Evolutionary conservation across 441 rosid species (phyloP).

Genomic region (Arabidopsis hybrid): DNA sequence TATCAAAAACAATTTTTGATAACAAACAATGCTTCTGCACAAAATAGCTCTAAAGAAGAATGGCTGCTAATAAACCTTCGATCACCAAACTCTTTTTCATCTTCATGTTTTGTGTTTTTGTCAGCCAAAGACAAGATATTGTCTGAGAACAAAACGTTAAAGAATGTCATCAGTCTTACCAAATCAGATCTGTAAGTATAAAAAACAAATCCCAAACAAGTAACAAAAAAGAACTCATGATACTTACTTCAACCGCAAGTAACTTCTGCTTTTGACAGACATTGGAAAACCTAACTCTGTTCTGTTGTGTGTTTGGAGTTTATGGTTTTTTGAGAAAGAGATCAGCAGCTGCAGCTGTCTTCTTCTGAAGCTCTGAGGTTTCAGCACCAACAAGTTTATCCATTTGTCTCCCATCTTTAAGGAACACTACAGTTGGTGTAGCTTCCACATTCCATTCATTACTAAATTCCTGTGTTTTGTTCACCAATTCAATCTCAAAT

Average conservation of each 20-base stretch:
- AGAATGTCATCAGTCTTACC: not conserved
- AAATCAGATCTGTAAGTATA: not conserved
- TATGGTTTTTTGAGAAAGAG: constrained; percentile 26
- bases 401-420: constrained; percentile 63
- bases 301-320: constrained; percentile 17
- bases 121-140: not conserved
- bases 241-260: constrained; percentile 40
- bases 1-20: constrained; percentile 18
- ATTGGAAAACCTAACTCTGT: constrained; percentile 11
- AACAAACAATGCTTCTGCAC: not conserved
- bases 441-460: constrained; percentile 69
- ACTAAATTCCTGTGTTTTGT: constrained; percentile 61
- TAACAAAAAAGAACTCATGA: not conserved
- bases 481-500: constrained; percentile 15
- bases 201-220: not conserved
- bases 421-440: constrained; percentile 72
- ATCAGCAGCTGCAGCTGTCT: constrained; percentile 53
- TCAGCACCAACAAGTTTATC: constrained; percentile 73
- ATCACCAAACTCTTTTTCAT: constrained; percentile 39
- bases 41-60: constrained; percentile 10
- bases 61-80: constrained; percentile 16
- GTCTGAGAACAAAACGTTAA: constrained; percentile 10
- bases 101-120: constrained; percentile 21
- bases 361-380: constrained; percentile 62
- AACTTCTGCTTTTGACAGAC: constrained; percentile 35